Conservation (phyloP, 768 basidiomycete genomes). For the Psilocybe sp. region DNA sequence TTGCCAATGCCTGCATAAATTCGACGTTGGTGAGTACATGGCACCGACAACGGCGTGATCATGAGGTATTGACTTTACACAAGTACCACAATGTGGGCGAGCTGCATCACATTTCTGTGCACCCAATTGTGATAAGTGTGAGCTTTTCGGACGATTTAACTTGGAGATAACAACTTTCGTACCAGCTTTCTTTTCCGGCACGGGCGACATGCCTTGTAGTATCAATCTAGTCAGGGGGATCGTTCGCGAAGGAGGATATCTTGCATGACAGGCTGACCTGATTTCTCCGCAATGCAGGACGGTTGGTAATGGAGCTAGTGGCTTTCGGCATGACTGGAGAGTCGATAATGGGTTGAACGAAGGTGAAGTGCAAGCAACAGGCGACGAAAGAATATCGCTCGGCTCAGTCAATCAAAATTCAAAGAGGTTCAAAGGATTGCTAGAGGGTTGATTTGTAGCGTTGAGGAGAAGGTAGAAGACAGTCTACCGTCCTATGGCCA, state of each 20-base stretch:
- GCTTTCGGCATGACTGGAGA: slow-evolving; percentile 62
- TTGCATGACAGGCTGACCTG: slow-evolving; percentile 43
- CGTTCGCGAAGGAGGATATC: background rate
- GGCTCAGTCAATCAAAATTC: no score
- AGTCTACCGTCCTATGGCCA: no score
- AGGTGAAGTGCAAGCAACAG: no score
- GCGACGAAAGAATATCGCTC: no score
- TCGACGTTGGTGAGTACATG: background rate
- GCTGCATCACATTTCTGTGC: slow-evolving; percentile 84
- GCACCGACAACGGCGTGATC: background rate
- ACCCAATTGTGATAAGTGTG: background rate
- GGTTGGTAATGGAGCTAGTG: slow-evolving; percentile 39
- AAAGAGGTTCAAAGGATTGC: no score
- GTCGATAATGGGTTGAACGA: background rate
- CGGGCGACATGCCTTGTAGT: slow-evolving; percentile 68
- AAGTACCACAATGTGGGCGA: slow-evolving; percentile 82
- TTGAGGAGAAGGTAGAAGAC: no score
- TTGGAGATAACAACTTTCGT: slow-evolving; percentile 23
- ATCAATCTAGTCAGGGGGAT: background rate
- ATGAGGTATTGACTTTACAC: slow-evolving; percentile 65
- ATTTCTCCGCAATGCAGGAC: slow-evolving; percentile 74
- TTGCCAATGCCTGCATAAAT: slow-evolving; percentile 75
- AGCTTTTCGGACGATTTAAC: background rate
- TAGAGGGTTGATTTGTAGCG: no score
- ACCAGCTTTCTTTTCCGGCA: slow-evolving; percentile 86